Base-by-base conservation (phyloP, 2,329 filamentous ascomycete genomes). In the Cladosporium oxysporum region DNA sequence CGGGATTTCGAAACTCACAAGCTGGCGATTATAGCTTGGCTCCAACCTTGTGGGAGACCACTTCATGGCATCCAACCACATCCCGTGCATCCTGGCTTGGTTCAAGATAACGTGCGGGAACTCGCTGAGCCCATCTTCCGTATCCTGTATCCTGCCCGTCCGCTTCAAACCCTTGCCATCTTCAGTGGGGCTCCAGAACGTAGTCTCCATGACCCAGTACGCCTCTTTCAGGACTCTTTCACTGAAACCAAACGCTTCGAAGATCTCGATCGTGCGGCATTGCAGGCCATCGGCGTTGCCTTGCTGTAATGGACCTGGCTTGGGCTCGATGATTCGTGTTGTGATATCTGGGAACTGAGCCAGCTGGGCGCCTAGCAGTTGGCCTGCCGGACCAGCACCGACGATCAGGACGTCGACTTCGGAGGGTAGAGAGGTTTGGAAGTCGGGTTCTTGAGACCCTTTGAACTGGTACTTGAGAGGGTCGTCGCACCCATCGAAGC, bases 101-200 rank as follows among this genome's bases (percentile, higher is more conserved):
- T 91, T 89, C 47, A 93, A 76, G 4, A 90, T 86, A 3, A 87
- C 84, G 72, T 91, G 85, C 64, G 87, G 85, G 69, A 90, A 90
- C 64, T 77, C 75, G 87, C 83, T 88, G 59, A 90, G 79, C 0
- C 86, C 87, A 0, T 83, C 82, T 55, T 86, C 85, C 0, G 85
- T 89, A 75, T 91, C 88, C 0, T 85, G 83, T 21, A 89, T 87
- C 52, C 86, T 82, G 59, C 87, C 87, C 31, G 81, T 86, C 49
- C 88, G 83, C 55, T 79, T 79, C 62, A 92, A 82, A 0, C 73
- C 74, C 0, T 79, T 74, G 1, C 88, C 87, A 41, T 87, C 78
- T 35, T 82, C 76, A 65, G 86, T 85, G 0, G 89, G 89, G 67
- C 90, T 90, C 81, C 81, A 83, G 68, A 83, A 83, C 10, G 79